Evolutionary conservation across 805 yeast species (phyloP).

Genomic region (Starmerella davenportii): DNA sequence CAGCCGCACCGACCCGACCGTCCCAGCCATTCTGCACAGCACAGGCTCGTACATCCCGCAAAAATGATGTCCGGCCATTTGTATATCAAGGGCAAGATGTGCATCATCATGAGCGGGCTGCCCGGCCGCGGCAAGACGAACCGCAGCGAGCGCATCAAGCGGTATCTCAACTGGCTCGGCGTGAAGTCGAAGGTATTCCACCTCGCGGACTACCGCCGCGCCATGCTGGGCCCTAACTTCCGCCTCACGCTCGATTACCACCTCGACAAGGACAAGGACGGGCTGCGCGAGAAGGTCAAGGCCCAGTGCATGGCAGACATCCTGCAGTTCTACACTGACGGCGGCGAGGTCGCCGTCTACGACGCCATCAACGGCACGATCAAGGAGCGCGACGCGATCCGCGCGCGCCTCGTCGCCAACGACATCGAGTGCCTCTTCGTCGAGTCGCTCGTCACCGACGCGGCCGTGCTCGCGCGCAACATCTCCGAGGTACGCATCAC

Average conservation of each 20-base stretch:
- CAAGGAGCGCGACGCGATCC: conserved; percentile 38
- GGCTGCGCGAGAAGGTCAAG: conserved; percentile 40
- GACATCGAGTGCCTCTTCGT: conserved; percentile 70
- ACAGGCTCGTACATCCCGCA: too few relatives aligned
- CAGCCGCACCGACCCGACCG: too few relatives aligned
- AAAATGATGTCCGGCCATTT: conserved; percentile 67
- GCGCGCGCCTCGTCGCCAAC: conserved; percentile 33
- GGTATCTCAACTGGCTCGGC: conserved; percentile 91
- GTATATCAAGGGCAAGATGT: conserved; percentile 88
- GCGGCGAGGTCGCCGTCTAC: conserved; percentile 88
- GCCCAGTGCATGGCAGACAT: conserved; percentile 54
- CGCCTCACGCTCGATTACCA: conserved; percentile 54
- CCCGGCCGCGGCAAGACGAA: conserved; percentile 96
- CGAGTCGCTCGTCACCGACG: conserved; percentile 70
- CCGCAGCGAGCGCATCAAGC: conserved; percentile 72
- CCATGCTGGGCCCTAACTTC: conserved; percentile 26
- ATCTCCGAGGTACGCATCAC: conserved; percentile 61
- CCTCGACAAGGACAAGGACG: conserved; percentile 31
- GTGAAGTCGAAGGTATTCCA: conserved; percentile 85
- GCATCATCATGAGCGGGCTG: conserved; percentile 74
- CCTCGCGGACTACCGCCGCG: conserved; percentile 75
- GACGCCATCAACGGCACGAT: conserved; percentile 85
- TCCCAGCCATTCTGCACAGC: too few relatives aligned
- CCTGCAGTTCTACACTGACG: conserved; percentile 43
- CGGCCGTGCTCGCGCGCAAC: conserved; percentile 47